These are phyloP conservation scores for Aphanoascus verrucosus DNA, from an alignment of 2,329 filamentous ascomycete species.

Conservation along the genomic window DNA sequence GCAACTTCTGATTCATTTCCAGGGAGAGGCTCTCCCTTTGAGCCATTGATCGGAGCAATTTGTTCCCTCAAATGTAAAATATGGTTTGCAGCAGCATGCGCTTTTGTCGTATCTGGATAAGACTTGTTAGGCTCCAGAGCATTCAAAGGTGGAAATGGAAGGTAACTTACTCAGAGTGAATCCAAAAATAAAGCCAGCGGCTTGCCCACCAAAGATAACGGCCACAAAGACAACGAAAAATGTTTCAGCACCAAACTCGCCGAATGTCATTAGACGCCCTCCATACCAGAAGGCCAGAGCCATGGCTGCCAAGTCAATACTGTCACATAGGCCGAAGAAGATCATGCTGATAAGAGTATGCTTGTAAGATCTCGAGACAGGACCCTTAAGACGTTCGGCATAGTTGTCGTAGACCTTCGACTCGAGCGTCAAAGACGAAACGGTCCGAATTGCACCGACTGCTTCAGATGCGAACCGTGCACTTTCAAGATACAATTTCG, in stretches of 20 bases:
- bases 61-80: constrained; percentile 41
- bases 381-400: constrained; percentile 31
- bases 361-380: constrained; percentile 48
- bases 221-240: constrained; percentile 39
- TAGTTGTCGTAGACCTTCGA: constrained; percentile 29
- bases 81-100: constrained; percentile 41
- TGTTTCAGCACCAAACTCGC: constrained; percentile 24
- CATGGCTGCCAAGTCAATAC: constrained; percentile 36
- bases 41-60: constrained; percentile 33
- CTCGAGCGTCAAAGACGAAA: constrained; percentile 42
- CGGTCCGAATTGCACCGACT: constrained; percentile 41
- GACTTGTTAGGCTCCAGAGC: background rate
- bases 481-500: constrained; percentile 38
- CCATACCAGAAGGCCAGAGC: constrained; percentile 55
- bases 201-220: constrained; percentile 29
- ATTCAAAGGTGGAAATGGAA: background rate
- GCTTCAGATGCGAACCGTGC: constrained; percentile 43
- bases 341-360: constrained; percentile 51
- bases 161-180: constrained; percentile 28
- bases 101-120: constrained; percentile 41
- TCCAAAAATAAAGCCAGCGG: constrained; percentile 24
- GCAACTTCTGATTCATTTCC: constrained; percentile 32
- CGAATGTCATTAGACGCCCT: constrained; percentile 32
- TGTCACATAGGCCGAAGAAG: constrained; percentile 57
- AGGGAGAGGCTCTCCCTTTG: constrained; percentile 16